phyloP scores from a whole-genome alignment of 352 stramenopile genomes.

The Globisporangium megalacanthum region DNA sequence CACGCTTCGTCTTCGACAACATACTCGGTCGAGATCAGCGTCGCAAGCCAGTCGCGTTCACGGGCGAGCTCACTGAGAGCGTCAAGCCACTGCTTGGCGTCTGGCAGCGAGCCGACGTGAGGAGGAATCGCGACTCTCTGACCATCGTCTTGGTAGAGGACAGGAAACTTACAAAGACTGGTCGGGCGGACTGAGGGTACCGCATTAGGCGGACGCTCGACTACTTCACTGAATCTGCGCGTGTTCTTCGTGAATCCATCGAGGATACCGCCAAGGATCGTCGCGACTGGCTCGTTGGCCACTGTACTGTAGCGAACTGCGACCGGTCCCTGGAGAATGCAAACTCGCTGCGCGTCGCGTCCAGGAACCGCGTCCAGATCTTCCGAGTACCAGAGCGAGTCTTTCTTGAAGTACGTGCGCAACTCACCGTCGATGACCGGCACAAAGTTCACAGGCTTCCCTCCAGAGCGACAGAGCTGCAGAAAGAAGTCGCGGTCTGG shows the following conservation, averaged over 20 bases:
- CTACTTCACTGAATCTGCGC: constrained; percentile 16
- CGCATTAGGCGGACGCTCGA: neutral
- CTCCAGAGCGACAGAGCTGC: constrained; percentile 68
- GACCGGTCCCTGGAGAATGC: constrained; percentile 79
- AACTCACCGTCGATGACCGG: constrained; percentile 79
- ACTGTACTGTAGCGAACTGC: constrained; percentile 76
- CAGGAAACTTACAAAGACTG: constrained; percentile 18
- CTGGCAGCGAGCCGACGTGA: neutral
- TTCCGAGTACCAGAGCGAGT: constrained; percentile 89
- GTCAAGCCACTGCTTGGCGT: neutral
- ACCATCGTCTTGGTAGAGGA: neutral
- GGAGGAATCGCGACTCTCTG: neutral
- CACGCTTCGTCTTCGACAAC: constrained; percentile 58
- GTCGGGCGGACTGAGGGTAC: constrained; percentile 8
- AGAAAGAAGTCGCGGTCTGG: constrained; percentile 82
- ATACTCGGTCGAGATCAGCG: constrained; percentile 45
- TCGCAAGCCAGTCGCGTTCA: constrained; percentile 46
- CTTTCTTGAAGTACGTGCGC: constrained; percentile 81
- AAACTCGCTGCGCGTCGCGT: constrained; percentile 73
- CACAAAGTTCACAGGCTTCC: constrained; percentile 87
- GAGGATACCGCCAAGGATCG: constrained; percentile 69
- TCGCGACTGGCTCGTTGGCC: constrained; percentile 66
- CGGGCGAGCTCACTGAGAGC: constrained; percentile 14
- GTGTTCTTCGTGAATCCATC: constrained; percentile 51
- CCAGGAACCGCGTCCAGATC: constrained; percentile 77